Evolutionary conservation across 495 filamentous ascomycete genomes (phyloP).

Genomic region (Entonaema liquescens): DNA sequence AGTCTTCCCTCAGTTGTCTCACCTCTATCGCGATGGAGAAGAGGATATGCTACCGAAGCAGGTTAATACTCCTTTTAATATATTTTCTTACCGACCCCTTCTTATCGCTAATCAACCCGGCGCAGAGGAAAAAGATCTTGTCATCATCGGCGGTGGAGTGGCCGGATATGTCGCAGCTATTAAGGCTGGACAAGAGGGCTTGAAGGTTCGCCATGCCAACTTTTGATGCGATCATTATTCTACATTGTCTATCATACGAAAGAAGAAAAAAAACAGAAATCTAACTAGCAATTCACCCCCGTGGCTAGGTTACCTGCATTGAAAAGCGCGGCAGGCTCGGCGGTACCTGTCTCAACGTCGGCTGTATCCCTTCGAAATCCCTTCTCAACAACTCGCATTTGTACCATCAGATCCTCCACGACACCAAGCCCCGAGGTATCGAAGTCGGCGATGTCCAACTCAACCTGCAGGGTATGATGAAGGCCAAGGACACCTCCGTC

Average conservation of each 20-base stretch:
- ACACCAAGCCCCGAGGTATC: slow-evolving; percentile 96
- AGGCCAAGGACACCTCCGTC: slow-evolving; percentile 94
- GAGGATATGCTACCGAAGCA: slow-evolving; percentile 82
- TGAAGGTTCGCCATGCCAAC: slow-evolving; percentile 75
- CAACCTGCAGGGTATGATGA: slow-evolving; percentile 95
- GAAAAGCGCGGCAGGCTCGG: slow-evolving; percentile 96
- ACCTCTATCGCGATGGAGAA: slow-evolving; percentile 66
- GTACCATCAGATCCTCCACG: slow-evolving; percentile 97
- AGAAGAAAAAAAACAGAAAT: background rate
- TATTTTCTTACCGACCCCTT: background rate
- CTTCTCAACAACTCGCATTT: slow-evolving; percentile 99
- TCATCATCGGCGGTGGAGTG: slow-evolving; percentile 97
- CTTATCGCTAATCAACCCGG: slow-evolving; percentile 39
- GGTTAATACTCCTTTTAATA: slow-evolving; percentile 60
- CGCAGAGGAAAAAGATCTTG: slow-evolving; percentile 86
- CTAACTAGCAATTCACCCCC: slow-evolving; percentile 29
- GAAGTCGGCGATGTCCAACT: slow-evolving; percentile 93
- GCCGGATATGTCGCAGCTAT: slow-evolving; percentile 99
- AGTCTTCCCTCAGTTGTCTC: slow-evolving; percentile 67
- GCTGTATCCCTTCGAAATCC: slow-evolving; percentile 98
- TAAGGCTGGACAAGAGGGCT: slow-evolving; percentile 96
- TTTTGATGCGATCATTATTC: slow-evolving; percentile 5
- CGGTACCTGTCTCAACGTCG: slow-evolving; percentile 98
- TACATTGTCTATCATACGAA: background rate
- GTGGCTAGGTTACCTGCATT: slow-evolving; percentile 87